A percentile compares a stretch with the other conserved stretches of the same genome.
Evolutionary conservation across 2,329 filamentous ascomycete genomes (phyloP).

Genomic region (Exophiala aquamarina): DNA sequence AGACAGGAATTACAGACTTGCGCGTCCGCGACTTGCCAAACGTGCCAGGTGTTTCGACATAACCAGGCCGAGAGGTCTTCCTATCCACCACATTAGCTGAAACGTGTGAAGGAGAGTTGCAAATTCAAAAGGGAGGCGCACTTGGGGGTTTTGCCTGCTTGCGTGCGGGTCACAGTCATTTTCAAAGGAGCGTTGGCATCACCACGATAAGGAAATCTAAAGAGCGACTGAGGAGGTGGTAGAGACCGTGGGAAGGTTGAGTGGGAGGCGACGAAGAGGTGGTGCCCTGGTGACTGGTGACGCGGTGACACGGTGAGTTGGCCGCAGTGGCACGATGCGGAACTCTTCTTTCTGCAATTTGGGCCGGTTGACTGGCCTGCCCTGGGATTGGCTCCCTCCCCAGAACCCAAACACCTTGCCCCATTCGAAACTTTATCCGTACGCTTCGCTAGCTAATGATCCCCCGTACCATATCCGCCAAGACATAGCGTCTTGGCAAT

Average conservation of each 20-base stretch:
- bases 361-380: too few species aligned
- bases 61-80: conserved; percentile 53
- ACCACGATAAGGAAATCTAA: neutral
- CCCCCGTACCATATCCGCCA: too few species aligned
- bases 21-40: conserved; percentile 21
- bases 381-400: too few species aligned
- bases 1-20: conserved; percentile 20
- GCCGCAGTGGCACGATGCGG: conserved; percentile 6
- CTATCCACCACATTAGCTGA: conserved; percentile 33
- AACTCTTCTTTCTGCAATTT: neutral
- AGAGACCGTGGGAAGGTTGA: neutral
- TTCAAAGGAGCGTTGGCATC: conserved; percentile 5
- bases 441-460: too few species aligned
- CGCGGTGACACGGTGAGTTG: too few species aligned
- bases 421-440: too few species aligned
- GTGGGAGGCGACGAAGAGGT: too few species aligned
- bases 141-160: conserved; percentile 53
- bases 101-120: conserved; percentile 6
- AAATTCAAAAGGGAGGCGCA: conserved; percentile 33
- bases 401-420: neutral
- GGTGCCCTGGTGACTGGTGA: too few species aligned
- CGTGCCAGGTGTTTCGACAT: conserved; percentile 51
- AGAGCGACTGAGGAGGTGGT: neutral
- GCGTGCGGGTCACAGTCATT: conserved; percentile 52
- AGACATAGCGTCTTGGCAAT: too few species aligned